Percentiles rank a stretch among this genome's conserved stretches.
Conservation (phyloP, 495 filamentous ascomycete species). For the Penicillium verhagenii region DNA sequence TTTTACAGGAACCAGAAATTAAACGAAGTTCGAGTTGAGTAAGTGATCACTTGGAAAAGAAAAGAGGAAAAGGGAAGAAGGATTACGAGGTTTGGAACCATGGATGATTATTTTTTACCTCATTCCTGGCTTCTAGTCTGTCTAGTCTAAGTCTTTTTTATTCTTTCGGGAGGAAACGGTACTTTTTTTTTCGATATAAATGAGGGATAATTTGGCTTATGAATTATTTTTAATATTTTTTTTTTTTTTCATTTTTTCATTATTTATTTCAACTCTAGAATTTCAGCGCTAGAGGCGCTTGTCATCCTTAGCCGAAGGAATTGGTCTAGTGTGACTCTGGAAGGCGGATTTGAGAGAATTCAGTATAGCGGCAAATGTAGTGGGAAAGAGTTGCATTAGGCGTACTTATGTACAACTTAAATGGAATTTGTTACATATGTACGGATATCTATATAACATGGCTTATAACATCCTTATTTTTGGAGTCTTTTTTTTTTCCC, state of each 20-base stretch:
- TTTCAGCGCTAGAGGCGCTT: conserved; percentile 19
- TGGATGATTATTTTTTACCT: neutral
- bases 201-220: too few relatives aligned
- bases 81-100: neutral
- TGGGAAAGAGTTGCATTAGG: too few relatives aligned
- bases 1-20: neutral
- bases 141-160: neutral
- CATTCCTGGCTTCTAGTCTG: too few relatives aligned
- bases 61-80: neutral
- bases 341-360: neutral
- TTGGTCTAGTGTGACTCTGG: neutral
- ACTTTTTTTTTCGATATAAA: neutral
- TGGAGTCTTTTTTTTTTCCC: too few relatives aligned
- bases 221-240: neutral
- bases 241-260: too few relatives aligned
- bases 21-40: neutral
- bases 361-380: neutral
- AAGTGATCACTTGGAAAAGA: neutral
- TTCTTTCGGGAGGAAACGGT: conserved; percentile 15
- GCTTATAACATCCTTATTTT: too few relatives aligned
- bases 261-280: too few relatives aligned
- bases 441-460: too few relatives aligned
- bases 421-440: too few relatives aligned
- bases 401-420: too few relatives aligned
- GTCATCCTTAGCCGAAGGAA: neutral